Conservation (phyloP, 2,329 filamentous ascomycete genomes). For the Aspergillus melleus region DNA sequence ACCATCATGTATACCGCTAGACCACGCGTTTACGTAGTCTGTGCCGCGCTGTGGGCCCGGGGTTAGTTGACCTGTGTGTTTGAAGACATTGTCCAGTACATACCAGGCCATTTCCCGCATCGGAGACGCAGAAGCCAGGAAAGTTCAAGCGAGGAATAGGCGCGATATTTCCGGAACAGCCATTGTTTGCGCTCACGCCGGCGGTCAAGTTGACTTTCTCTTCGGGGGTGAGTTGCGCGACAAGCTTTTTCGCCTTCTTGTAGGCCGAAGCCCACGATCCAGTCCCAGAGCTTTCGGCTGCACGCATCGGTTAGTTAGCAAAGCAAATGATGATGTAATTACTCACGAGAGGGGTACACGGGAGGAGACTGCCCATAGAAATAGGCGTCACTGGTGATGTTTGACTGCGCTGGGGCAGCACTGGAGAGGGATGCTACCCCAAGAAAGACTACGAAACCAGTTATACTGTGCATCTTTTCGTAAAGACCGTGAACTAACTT, state of each 20-base stretch:
- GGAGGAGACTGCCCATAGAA: constrained; percentile 28
- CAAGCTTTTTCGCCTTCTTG: constrained; percentile 38
- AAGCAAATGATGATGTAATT: background rate
- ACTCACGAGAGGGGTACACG: constrained; percentile 26
- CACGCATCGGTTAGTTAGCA: background rate
- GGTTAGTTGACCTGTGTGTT: background rate
- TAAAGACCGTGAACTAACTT: background rate
- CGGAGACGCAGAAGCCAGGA: constrained; percentile 42
- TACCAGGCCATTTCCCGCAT: constrained; percentile 44
- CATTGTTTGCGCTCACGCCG: constrained; percentile 22
- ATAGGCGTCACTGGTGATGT: constrained; percentile 22
- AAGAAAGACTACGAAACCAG: constrained; percentile 7
- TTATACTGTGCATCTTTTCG: constrained; percentile 6
- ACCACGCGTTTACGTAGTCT: constrained; percentile 28
- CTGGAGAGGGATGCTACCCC: constrained; percentile 11
- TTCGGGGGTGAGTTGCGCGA: constrained; percentile 41
- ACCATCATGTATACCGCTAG: constrained; percentile 24
- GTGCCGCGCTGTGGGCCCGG: constrained; percentile 27
- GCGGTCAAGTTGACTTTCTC: constrained; percentile 43
- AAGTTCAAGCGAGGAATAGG: constrained; percentile 33
- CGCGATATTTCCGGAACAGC: constrained; percentile 36
- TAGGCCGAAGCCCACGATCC: constrained; percentile 40
- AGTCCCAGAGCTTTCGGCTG: constrained; percentile 26
- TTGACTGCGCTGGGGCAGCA: constrained; percentile 12
- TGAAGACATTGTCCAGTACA: background rate